Base-by-base conservation (phyloP, 2,329 filamentous ascomycete species). In the Nemania serpens region DNA sequence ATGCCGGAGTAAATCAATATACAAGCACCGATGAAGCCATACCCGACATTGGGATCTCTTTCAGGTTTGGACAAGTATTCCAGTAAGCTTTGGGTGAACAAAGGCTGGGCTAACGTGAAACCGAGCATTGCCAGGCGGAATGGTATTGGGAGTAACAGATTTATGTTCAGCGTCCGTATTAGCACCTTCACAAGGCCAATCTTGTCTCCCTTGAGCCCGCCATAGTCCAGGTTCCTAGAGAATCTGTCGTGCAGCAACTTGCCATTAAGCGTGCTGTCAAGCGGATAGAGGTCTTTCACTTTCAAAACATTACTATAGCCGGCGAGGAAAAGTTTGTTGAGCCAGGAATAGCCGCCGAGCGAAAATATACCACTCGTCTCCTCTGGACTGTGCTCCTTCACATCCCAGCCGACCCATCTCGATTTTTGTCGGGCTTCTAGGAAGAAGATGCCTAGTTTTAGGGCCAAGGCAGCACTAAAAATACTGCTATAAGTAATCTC, bases 11-110 rank as follows among this genome's bases (percentile, higher is more conserved):
- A 82, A 3, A 79, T 75, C 5, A 80, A 51, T 1, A 75, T 63
- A 0, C 72, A 70, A 3, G 78, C 79, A 1, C 75, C 79, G 7
- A 82, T 79, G 6, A 81, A 71, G 0, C 79, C 78, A 59, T 79
- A 80, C 2, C 77, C 74, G 13, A 70, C 57, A 34, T 73, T 75
- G 0, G 65, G 59, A 0, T 62, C 62, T 0, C 62, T 56, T 0
- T 68, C 59, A 1, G 74, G 65, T 1, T 66, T 47, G 13, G 68
- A 63, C 6, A 78, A 64, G 37, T 71, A 73, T 12, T 64, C 2
- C 0, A 81, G 70, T 12, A 73, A 64, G 0, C 64, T 65, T 22
- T 70, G 66, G 29, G 75, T 68, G 17, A 76, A 69, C 17, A 76
- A 69, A 3, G 74, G 73, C 59, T 76, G 75, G 54, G 73, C 71